Evolutionary conservation across 1,284 basidiomycete genomes (phyloP).

Genomic region (Ganoderma sp.): DNA sequence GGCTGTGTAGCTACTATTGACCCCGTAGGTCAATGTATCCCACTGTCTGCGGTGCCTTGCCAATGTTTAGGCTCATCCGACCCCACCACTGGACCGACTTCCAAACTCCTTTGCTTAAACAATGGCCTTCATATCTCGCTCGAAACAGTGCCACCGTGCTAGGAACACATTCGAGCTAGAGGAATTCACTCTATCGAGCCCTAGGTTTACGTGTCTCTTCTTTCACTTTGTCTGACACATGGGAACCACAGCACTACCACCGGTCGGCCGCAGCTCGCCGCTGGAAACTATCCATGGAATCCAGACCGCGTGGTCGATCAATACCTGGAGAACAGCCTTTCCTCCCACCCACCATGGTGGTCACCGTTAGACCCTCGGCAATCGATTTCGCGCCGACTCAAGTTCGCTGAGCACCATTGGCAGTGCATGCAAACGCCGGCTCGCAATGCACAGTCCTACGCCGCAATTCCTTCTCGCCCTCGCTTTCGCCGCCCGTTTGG

Average conservation of each 20-base stretch:
- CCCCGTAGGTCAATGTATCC: too few species aligned
- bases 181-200: background rate
- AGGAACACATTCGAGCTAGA: too few species aligned
- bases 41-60: too few species aligned
- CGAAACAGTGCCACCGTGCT: too few species aligned
- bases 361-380: background rate
- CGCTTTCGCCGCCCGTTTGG: background rate
- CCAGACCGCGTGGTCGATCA: background rate
- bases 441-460: background rate
- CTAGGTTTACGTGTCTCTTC: background rate
- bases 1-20: too few species aligned
- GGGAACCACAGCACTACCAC: background rate
- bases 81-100: too few species aligned
- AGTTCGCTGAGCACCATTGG: background rate
- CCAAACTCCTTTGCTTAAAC: too few species aligned
- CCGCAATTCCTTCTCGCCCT: background rate
- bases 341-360: background rate
- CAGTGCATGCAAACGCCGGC: background rate
- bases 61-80: too few species aligned
- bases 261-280: background rate
- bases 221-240: background rate
- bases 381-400: background rate
- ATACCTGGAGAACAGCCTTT: background rate
- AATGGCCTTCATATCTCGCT: too few species aligned
- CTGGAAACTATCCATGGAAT: background rate